Evolutionary conservation across 192 early-diverging fungal genomes (phyloP), one percentile per base, ranked within the genome.

Genomic region (Lunasporangiospora selenospora): DNA sequence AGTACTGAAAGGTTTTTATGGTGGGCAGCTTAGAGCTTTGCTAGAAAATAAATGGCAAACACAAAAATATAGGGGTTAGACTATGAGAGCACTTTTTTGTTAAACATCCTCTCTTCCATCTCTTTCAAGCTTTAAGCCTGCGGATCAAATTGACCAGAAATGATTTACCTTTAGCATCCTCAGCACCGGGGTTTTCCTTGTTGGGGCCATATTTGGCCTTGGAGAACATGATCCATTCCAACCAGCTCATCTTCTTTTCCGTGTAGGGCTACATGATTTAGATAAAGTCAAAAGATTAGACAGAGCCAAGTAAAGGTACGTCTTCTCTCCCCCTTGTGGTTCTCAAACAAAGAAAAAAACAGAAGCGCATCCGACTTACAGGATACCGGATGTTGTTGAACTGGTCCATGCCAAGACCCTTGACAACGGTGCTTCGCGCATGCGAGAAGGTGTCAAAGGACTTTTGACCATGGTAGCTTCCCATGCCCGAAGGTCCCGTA

Each of bases 371-470:
- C 13, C 24, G 13, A 42, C 58, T 62, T 62, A 71, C 67, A 62
- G 67, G 67, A 32, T 62, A 71, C 13, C 70, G 57, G 11, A 79
- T 30, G 26, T 47, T 21, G n/a, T 65, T 75, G 29, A 69, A 33
- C 10, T 38, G n/a, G 24, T 84, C 79, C 60, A 75, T 45, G 19
- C 60, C 51, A 37, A 71, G 64, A 16, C 57, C 59, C 77, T 79
- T 81, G 53, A 80, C 66, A 52, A 92, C 46, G 23, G 88, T 84
- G 21, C 86, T 53, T 1, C 92, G 83, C 27, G 85, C 80, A 67
- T 95, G 92, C 19, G 93, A 88, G 73, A 95, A 96, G 6, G 84
- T 82, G 21, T 89, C 79, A 70, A 96, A 93, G 3, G 91, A 89
- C 58, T 77, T 61, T 37, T 83, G 69, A 47, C 94, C 95, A 34